phyloP scores from a whole-genome alignment of 2,329 filamentous ascomycete species.

The Aspergillus quadrilineatus region DNA sequence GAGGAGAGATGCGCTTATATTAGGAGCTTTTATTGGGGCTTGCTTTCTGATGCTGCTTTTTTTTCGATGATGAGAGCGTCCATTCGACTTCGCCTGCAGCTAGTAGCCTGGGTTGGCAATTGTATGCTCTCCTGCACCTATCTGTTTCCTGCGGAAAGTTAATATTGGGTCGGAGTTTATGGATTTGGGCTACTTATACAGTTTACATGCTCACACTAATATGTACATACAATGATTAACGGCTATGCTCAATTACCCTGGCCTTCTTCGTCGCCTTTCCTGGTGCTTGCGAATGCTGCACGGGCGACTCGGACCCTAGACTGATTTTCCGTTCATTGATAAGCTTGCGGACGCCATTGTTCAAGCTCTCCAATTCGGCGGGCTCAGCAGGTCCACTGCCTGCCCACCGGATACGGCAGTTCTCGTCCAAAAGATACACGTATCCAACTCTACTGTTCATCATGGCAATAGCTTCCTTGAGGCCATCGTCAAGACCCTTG shows the following conservation, averaged over 20 bases:
- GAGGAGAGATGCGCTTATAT: slow-evolving; percentile 88
- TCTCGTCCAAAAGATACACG: slow-evolving; percentile 82
- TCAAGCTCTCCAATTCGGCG: slow-evolving; percentile 44
- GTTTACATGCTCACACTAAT: slow-evolving; percentile 17
- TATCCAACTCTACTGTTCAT: slow-evolving; percentile 92
- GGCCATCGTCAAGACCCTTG: slow-evolving; percentile 55
- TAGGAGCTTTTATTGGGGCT: slow-evolving; percentile 86
- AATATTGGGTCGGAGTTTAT: slow-evolving; percentile 17
- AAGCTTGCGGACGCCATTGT: slow-evolving; percentile 43
- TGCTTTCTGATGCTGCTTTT: slow-evolving; percentile 86
- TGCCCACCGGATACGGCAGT: slow-evolving; percentile 92
- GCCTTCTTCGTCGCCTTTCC: slow-evolving; percentile 16
- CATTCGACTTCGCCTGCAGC: slow-evolving; percentile 8
- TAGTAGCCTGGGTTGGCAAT: not conserved
- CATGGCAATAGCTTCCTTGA: slow-evolving; percentile 63
- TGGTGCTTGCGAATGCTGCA: slow-evolving; percentile 20
- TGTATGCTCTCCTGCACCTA: not conserved
- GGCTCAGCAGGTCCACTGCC: slow-evolving; percentile 60
- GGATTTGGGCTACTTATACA: slow-evolving; percentile 14
- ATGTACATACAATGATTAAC: slow-evolving; percentile 14
- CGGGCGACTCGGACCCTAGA: slow-evolving; percentile 23
- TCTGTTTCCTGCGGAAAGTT: slow-evolving; percentile 9
- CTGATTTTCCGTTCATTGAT: slow-evolving; percentile 40
- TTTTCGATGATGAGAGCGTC: slow-evolving; percentile 63
- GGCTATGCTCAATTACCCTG: slow-evolving; percentile 18